phyloP scores from a whole-genome alignment of 148 eudicot genomes.

The Heliamphora exappendiculata region DNA sequence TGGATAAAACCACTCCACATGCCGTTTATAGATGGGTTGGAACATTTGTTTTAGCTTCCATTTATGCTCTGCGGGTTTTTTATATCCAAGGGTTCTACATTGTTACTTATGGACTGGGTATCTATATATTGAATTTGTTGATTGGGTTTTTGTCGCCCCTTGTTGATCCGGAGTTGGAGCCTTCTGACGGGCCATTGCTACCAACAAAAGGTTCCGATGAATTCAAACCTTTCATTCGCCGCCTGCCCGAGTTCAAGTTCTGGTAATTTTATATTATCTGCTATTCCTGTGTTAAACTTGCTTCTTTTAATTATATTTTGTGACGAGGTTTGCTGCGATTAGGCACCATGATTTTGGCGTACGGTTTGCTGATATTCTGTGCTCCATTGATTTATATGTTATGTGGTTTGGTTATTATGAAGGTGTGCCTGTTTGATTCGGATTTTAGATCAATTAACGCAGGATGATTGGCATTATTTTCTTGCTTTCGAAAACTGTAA shows the following conservation, averaged over 20 bases:
- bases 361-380: not conserved
- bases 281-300: not conserved
- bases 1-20: slow-evolving; percentile 76
- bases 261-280: slow-evolving; percentile 33
- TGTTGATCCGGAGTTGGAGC: slow-evolving; percentile 77
- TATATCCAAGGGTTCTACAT: slow-evolving; percentile 72
- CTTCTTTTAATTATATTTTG: not conserved
- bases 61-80: slow-evolving; percentile 51
- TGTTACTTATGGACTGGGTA: slow-evolving; percentile 70
- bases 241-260: slow-evolving; percentile 84
- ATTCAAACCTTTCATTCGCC: slow-evolving; percentile 83
- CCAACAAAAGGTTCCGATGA: slow-evolving; percentile 90
- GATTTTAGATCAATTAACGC: not conserved
- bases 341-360: not conserved
- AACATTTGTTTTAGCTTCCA: slow-evolving; percentile 35
- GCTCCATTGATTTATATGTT: not conserved
- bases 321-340: not conserved
- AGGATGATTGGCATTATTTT: not conserved
- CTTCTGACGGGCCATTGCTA: slow-evolving; percentile 56
- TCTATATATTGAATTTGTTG: slow-evolving; percentile 66
- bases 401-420: not conserved
- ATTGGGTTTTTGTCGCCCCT: slow-evolving; percentile 78
- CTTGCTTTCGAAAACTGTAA: not conserved
- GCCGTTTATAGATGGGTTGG: slow-evolving; percentile 69
- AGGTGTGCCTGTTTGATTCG: not conserved